Evolutionary conservation across 768 basidiomycete genomes (phyloP), one percentile per base, ranked within the genome.

Genomic region (Lactifluus subvellereus): DNA sequence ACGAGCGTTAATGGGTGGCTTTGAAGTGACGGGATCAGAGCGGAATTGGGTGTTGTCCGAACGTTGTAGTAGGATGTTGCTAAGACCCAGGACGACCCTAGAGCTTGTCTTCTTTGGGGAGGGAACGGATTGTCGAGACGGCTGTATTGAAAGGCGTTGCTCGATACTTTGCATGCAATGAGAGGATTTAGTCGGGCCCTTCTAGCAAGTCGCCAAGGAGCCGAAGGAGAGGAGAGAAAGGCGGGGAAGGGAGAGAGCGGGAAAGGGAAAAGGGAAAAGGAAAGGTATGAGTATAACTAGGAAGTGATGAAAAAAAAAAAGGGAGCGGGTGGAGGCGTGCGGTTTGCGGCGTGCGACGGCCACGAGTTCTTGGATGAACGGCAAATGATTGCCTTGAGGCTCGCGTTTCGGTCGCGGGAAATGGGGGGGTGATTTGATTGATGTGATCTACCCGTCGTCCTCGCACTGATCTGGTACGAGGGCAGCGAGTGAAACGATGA

Each of bases 11-110:
- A 59, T 71, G 69, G 68, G 69, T 69, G 72, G 64, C 63, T 69
- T 52, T 66, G 73, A 62, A 72, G 69, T 68, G 58, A 68, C 54
- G 61, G 67, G 57, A 48, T 60, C 66, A 42, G 74, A 69, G 67
- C 74, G 72, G 68, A 67, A 52, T 57, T 61, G 66, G 35, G 60
- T 48, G 48, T 60, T 56, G 68, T 53, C 49, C 43, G 67, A 40
- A 70, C 67, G 61, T 71, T 68, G 71, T 75, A 77, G 38, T 53
- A 63, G 55, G 75, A 75, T 52, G 73, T 60, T 58, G 76, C 60
- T 69, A 45, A 82, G 75, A 55, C 80, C 81, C 56, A 83, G 75
- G 49, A 80, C 80, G 33, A 78, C 72, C 69, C 77, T 78, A 71
- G 83, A 76, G 69, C 76, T 78, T 73, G 76, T 79, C 58, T 75